phyloP scores from a whole-genome alignment of 2,329 filamentous ascomycete species.

The Chalara sp. region DNA sequence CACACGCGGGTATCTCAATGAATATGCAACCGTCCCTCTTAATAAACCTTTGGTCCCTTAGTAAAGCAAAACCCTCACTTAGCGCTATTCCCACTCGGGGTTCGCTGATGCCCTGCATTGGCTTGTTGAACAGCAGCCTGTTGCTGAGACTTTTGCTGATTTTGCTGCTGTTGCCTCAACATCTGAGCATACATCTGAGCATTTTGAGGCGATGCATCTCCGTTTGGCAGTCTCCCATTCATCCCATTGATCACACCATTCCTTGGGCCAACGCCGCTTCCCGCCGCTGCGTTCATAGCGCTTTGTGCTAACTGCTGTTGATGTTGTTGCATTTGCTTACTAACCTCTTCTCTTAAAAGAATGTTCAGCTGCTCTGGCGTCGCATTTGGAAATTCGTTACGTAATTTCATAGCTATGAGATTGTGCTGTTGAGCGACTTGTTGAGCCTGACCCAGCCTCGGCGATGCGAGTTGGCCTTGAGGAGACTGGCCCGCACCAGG shows the following conservation, averaged over 20 bases:
- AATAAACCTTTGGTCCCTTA: too few species aligned
- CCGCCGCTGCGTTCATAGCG: constrained; percentile 43
- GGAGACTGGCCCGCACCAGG: constrained; percentile 18
- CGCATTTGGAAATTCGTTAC: constrained; percentile 27
- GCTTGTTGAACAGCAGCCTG: not conserved
- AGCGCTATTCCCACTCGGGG: constrained; percentile 4
- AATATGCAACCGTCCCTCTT: too few species aligned
- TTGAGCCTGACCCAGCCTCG: constrained; percentile 17
- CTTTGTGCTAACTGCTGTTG: constrained; percentile 41
- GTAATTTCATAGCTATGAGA: constrained; percentile 9
- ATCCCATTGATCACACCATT: constrained; percentile 16
- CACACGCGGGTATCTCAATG: too few species aligned
- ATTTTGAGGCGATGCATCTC: constrained; percentile 27
- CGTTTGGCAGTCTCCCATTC: constrained; percentile 7
- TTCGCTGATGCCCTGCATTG: not conserved
- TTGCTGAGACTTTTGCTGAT: constrained; percentile 28
- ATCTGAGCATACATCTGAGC: constrained; percentile 43
- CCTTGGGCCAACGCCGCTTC: constrained; percentile 18
- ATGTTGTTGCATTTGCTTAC: constrained; percentile 17
- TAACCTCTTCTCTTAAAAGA: constrained; percentile 29
- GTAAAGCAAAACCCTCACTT: not conserved
- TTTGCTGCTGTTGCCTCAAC: constrained; percentile 43
- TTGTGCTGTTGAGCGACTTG: constrained; percentile 6
- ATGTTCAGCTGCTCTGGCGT: constrained; percentile 46
- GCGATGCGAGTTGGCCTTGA: constrained; percentile 21